These are phyloP conservation scores for Pelargonium nanum DNA, from an alignment of 345 rosid species.

Conservation along the genomic window DNA sequence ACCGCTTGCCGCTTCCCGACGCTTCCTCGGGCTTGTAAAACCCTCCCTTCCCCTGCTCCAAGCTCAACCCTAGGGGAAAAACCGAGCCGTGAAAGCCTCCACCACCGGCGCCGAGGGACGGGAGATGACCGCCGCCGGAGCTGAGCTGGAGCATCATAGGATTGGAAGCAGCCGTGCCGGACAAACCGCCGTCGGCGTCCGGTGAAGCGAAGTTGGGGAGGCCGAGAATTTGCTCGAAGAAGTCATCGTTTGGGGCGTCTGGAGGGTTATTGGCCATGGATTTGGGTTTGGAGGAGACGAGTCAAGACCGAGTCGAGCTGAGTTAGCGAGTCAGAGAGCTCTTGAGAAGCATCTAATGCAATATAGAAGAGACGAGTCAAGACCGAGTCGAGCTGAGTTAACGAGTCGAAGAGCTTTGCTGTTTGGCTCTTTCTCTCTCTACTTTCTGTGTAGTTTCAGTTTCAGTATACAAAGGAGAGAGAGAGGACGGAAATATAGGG, in stretches of 20 bases:
- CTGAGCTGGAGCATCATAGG: slow-evolving; percentile 90
- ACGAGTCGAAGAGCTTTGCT: too few species aligned
- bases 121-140: slow-evolving; percentile 60
- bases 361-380: background rate
- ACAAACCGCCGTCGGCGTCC: slow-evolving; percentile 39
- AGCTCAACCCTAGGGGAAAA: slow-evolving; percentile 78
- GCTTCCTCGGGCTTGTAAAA: slow-evolving; percentile 68
- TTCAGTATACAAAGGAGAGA: background rate
- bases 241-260: slow-evolving; percentile 65
- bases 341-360: background rate
- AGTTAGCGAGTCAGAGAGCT: background rate
- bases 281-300: slow-evolving; percentile 5
- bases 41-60: slow-evolving; percentile 83
- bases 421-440: background rate
- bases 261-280: slow-evolving; percentile 74
- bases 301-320: slow-evolving; percentile 12
- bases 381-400: background rate
- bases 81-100: slow-evolving; percentile 58
- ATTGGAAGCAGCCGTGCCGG: slow-evolving; percentile 28
- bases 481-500: background rate
- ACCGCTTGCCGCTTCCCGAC: slow-evolving; percentile 72
- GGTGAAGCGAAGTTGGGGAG: slow-evolving; percentile 54
- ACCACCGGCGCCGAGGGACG: slow-evolving; percentile 37
- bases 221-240: slow-evolving; percentile 83
- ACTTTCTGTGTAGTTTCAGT: background rate